A percentile compares a stretch with the other conserved stretches of the same genome.
phyloP scores from a whole-genome alignment of 768 basidiomycete genomes.

The Leucocoprinus birnbaumii region DNA sequence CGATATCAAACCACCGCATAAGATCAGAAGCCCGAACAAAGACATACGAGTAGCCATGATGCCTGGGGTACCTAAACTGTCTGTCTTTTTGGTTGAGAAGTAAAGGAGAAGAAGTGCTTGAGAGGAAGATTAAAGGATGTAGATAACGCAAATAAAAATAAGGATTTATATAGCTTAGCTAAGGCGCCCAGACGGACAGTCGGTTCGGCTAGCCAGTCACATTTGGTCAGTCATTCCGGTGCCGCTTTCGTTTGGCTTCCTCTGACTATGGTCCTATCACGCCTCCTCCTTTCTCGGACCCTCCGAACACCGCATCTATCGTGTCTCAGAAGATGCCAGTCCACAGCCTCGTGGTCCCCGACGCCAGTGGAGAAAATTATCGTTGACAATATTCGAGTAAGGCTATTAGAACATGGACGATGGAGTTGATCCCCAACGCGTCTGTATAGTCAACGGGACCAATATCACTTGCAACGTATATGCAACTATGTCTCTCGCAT shows the following conservation, averaged over 20 bases:
- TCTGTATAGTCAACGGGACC: constrained; percentile 71
- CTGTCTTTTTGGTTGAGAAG: too few relatives aligned
- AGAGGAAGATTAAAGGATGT: constrained; percentile 2
- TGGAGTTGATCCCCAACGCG: too few relatives aligned
- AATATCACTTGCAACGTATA: constrained; percentile 83
- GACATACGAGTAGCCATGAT: constrained; percentile 49
- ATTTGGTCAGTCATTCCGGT: constrained; percentile 16
- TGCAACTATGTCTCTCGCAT: constrained; percentile 88
- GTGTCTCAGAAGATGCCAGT: constrained; percentile 1
- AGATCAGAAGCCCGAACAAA: background rate
- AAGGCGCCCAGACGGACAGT: background rate
- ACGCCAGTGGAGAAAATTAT: constrained; percentile 64
- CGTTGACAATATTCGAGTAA: constrained; percentile 69
- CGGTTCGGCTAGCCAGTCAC: constrained; percentile 23
- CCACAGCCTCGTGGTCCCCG: constrained; percentile 14
- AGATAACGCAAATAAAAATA: constrained; percentile 7
- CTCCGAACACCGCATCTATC: constrained; percentile 7
- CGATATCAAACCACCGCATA: background rate
- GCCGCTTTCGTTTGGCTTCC: background rate
- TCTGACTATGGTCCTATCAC: constrained; percentile 7
- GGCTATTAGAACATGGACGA: constrained; percentile 6
- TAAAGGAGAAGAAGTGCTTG: too few relatives aligned
- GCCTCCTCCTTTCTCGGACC: constrained; percentile 10
- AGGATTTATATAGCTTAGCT: constrained; percentile 8
- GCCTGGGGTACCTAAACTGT: constrained; percentile 2